Evolutionary conservation across 2,329 filamentous ascomycete genomes (phyloP), one percentile per base, ranked within the genome.

Genomic region (Cercospora zeae-maydis): DNA sequence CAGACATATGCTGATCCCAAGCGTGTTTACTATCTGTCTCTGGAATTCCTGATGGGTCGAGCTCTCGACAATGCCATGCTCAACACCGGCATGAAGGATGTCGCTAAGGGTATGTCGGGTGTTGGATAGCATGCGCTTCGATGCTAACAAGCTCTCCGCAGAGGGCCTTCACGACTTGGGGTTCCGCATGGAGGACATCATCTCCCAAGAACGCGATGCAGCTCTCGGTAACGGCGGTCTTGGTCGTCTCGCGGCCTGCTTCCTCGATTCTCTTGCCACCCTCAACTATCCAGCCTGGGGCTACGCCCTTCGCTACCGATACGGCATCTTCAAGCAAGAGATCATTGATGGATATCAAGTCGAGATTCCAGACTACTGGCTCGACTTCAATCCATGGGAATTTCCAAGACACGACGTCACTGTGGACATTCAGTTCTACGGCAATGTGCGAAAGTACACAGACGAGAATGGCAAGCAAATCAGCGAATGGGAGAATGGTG

Each of bases 351-450:
- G 95, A 62, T 99, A 97, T 76, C 95, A 99, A 78, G 92, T 99
- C 67, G 95, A 99, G 75, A 90, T 98, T 63, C 95, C 95, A 19
- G 95, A 99, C 77, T 98, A 99, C 80, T 99, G 95, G 95, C 86
- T 99, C 59, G 95, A 98, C 76, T 97, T 98, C 79, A 99, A 99
- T 78, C 95, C 95, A 0, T 99, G 95, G 95, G 95, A 99, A 76
- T 99, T 98, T 73, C 92, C 93, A 45, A 86, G 95, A 69, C 92
- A 97, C 76, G 95, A 99, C 75, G 90, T 99, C 65, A 93, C 90
- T 1, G 93, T 99, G 24, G 91, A 98, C 78, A 92, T 99, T 64
- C 93, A 98, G 83, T 99, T 99, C 81, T 97, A 93, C 71, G 95
- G 95, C 33, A 80, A 87, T 66, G 93, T 96, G 61, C 84, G 83